Evolutionary conservation across 2,329 filamentous ascomycete genomes (phyloP), one percentile per base, ranked within the genome.

Genomic region (Aspergillus udagawae): DNA sequence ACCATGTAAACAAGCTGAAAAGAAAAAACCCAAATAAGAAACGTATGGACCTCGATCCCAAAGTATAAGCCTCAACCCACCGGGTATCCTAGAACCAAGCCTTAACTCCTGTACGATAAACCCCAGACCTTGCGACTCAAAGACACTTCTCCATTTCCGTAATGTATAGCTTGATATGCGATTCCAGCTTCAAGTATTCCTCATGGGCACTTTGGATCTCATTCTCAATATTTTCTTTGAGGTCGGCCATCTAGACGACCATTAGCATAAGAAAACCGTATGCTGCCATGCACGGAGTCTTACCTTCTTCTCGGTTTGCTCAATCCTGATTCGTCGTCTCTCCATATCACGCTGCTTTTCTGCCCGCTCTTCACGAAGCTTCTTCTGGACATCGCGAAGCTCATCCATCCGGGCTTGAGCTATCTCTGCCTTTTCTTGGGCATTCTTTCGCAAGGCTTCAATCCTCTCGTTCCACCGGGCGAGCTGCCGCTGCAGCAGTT

Each of bases 281-380:
- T 52, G 9, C 4, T 48, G 6, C 7, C 8, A 6, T 58, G 28
- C 70, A 49, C 2, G 8, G 42, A 9, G 20, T 4, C 80, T 66
- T 80, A 92, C 92, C 90, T 97, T 97, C 80, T 97, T 97, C 83
- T 97, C 93, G 8, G 91, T 96, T 79, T 97, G 92, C 77, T 99
- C 94, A 62, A 99, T 97, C 59, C 92, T 82, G n/a, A 97, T 91
- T 65, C 90, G 86, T 67, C 92, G 83, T 70, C 89, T 86, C 79
- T 99, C 94, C 78, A 97, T 95, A 70, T 97, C 93, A 57, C 91
- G 88, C 35, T 88, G 88, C 77, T 96, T 95, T 54, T 94, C 91
- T 1, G 84, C 84, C 61, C 92, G 83, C 80, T 99, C 93, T 69
- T 93, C 89, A 0, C 88, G 89, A 59, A 97, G 79, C 70, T 86